Evolutionary conservation across 164 flowering plant species (phyloP).

Genomic region (Echeveria elegans): DNA sequence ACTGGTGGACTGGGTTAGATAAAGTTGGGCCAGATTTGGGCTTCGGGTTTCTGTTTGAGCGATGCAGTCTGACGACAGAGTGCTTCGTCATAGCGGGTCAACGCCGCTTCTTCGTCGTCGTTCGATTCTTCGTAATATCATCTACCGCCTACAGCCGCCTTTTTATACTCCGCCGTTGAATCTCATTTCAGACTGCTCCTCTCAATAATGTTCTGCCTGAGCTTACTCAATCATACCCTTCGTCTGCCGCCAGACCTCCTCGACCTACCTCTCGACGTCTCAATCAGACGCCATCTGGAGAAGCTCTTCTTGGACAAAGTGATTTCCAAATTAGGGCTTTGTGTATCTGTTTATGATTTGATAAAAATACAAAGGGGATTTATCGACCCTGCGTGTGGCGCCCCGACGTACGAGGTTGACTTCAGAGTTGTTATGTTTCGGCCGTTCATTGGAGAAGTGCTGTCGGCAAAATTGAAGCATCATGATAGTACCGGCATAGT

Average conservation of each 20-base stretch:
- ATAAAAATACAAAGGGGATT: constrained; percentile 50
- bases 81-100: no score
- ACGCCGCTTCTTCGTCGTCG: no score
- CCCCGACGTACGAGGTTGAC: constrained; percentile 57
- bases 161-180: no score
- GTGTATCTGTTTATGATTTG: constrained; percentile 61
- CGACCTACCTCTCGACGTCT: constrained; percentile 39
- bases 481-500: constrained; percentile 47
- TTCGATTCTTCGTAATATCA: no score
- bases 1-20: no score
- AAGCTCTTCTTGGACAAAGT: constrained; percentile 69
- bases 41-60: no score
- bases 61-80: no score
- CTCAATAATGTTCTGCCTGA: constrained; percentile 50
- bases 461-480: constrained; percentile 54
- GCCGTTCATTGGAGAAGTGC: constrained; percentile 76
- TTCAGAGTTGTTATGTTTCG: constrained; percentile 75
- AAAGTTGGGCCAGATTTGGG: no score
- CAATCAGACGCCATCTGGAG: constrained; percentile 47
- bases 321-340: constrained; percentile 58
- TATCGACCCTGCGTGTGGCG: constrained; percentile 60
- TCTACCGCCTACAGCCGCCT: no score
- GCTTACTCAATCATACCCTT: constrained; percentile 56
- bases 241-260: constrained; percentile 60
- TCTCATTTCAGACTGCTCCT: not conserved